A percentile compares a stretch with the other conserved stretches of the same genome.
Conservation (phyloP, 495 filamentous ascomycete species). For the Talaromyces borbonicus region DNA sequence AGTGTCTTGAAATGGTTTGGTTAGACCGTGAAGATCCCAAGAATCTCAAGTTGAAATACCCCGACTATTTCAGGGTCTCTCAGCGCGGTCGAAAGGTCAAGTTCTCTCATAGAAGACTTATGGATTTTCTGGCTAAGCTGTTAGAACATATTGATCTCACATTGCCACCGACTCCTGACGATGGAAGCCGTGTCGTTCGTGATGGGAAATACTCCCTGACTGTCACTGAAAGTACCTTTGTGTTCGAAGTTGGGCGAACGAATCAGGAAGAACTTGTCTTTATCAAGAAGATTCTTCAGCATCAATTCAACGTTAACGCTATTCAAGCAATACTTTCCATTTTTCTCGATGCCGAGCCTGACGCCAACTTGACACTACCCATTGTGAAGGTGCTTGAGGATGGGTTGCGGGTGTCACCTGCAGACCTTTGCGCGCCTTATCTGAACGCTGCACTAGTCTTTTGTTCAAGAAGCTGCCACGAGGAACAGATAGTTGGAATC, state of each 20-base stretch:
- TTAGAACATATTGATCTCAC: slow-evolving; percentile 34
- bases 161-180: slow-evolving; percentile 15
- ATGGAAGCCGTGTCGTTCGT: slow-evolving; percentile 18
- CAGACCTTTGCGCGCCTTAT: slow-evolving; percentile 43
- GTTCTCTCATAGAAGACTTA: slow-evolving; percentile 32
- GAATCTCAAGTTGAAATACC: slow-evolving; percentile 38
- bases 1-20: slow-evolving; percentile 51
- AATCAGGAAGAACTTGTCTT: slow-evolving; percentile 26
- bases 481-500: slow-evolving; percentile 29
- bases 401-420: slow-evolving; percentile 47
- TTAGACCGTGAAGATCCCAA: slow-evolving; percentile 47
- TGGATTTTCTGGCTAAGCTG: slow-evolving; percentile 32
- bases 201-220: slow-evolving; percentile 31
- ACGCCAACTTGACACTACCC: slow-evolving; percentile 24
- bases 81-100: slow-evolving; percentile 48
- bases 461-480: slow-evolving; percentile 32
- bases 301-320: slow-evolving; percentile 22
- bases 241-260: slow-evolving; percentile 18
- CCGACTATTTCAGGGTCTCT: slow-evolving; percentile 45
- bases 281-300: slow-evolving; percentile 35
- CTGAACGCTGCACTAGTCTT: slow-evolving; percentile 41
- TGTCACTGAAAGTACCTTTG: slow-evolving; percentile 25
- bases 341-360: slow-evolving; percentile 38
- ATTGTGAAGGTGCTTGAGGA: slow-evolving; percentile 40
- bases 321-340: slow-evolving; percentile 28